Evolutionary conservation across 228 moss, liverwort and hornwort species (phyloP).

Genomic region (Sphagnum fallax): DNA sequence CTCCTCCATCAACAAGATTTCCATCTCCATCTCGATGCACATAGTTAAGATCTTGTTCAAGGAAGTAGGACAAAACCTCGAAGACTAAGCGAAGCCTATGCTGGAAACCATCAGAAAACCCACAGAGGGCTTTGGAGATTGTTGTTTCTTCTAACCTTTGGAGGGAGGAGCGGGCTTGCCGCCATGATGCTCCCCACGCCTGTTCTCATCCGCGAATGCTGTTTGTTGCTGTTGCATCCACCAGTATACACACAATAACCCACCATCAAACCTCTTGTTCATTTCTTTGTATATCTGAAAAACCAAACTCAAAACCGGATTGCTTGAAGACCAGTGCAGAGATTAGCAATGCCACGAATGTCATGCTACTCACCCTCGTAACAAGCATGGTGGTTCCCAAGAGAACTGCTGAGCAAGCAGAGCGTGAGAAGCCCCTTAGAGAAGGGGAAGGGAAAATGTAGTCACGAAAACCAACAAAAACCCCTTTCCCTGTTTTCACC

Average conservation of each 20-base stretch:
- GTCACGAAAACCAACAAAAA: no score
- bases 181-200: constrained; percentile 31
- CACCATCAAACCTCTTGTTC: background rate
- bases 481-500: no score
- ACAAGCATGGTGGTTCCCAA: constrained; percentile 1
- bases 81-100: background rate
- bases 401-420: no score
- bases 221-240: constrained; percentile 36
- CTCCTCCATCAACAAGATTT: background rate
- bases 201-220: constrained; percentile 50
- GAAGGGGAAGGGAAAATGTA: no score
- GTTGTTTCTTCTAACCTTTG: constrained; percentile 16
- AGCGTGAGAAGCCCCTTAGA: no score
- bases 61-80: background rate
- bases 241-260: background rate
- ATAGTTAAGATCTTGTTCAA: background rate
- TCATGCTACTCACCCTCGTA: constrained; percentile 1
- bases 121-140: background rate
- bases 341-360: background rate
- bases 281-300: constrained; percentile 11
- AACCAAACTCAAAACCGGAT: constrained; percentile 5
- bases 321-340: background rate
- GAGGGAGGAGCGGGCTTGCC: constrained; percentile 32
- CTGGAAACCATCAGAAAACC: background rate
- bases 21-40: background rate